Conservation (phyloP, 805 yeast genomes). For the Ogataea saltuana region DNA sequence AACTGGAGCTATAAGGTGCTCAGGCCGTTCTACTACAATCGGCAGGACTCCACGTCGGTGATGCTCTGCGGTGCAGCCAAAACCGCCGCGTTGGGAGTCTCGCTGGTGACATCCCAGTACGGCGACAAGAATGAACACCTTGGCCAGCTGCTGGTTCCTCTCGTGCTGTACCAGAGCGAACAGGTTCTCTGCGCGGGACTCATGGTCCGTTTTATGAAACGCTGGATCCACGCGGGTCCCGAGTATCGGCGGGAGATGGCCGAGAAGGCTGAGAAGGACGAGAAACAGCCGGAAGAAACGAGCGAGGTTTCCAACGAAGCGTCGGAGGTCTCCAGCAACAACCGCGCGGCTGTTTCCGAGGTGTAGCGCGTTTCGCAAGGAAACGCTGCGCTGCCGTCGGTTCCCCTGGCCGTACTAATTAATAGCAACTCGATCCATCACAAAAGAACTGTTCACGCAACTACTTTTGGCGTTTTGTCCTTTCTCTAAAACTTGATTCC, state of each 20-base stretch:
- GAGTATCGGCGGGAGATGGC: conserved; percentile 13
- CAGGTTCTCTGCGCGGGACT: conserved; percentile 83
- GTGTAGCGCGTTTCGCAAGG: no score
- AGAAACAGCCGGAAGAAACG: background rate
- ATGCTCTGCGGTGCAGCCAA: conserved; percentile 92
- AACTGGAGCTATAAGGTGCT: conserved; percentile 44
- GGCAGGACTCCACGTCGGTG: conserved; percentile 72
- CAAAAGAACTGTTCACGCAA: background rate
- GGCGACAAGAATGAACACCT: conserved; percentile 60
- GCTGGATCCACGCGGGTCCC: conserved; percentile 56
- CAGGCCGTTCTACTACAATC: conserved; percentile 68
- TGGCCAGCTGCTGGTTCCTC: conserved; percentile 75
- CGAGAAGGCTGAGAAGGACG: conserved; percentile 3
- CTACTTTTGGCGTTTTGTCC: background rate
- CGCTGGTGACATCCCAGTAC: conserved; percentile 64
- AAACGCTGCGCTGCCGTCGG: no score
- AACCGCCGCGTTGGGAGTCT: conserved; percentile 90
- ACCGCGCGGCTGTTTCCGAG: background rate
- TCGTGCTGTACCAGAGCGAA: conserved; percentile 83
- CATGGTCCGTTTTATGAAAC: conserved; percentile 62
- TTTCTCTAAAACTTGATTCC: background rate
- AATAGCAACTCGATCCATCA: background rate
- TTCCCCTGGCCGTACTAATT: no score
- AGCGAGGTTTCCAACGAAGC: background rate
- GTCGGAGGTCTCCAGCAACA: background rate